A percentile compares a stretch with the other conserved stretches of the same genome.
Conservation (phyloP, 2,329 filamentous ascomycete species). For the Pseudocercospora crystallina region DNA sequence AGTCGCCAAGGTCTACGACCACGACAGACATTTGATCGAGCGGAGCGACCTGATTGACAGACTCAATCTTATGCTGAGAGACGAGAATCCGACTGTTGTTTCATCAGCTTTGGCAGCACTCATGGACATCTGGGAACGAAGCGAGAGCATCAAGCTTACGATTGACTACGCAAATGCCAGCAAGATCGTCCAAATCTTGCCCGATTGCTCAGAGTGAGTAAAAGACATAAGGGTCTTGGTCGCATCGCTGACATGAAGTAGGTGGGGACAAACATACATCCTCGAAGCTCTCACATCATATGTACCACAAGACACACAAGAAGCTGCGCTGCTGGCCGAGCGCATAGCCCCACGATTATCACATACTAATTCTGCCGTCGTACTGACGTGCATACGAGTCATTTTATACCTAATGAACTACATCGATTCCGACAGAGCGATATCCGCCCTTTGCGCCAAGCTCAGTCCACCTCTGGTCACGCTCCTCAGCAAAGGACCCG, state of each 20-base stretch:
- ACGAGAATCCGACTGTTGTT: slow-evolving; percentile 96
- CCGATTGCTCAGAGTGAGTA: slow-evolving; percentile 92
- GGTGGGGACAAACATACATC: slow-evolving; percentile 99
- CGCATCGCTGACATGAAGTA: slow-evolving; percentile 40
- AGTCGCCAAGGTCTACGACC: slow-evolving; percentile 96
- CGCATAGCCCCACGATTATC: slow-evolving; percentile 93
- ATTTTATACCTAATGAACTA: slow-evolving; percentile 99
- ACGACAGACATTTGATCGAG: slow-evolving; percentile 88
- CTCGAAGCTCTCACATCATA: slow-evolving; percentile 97
- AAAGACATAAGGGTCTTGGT: slow-evolving; percentile 4
- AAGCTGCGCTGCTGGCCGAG: slow-evolving; percentile 87
- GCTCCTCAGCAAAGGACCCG: slow-evolving; percentile 88
- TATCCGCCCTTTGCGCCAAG: slow-evolving; percentile 83
- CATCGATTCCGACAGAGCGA: slow-evolving; percentile 86
- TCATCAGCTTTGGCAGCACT: slow-evolving; percentile 86
- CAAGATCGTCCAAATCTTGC: slow-evolving; percentile 94
- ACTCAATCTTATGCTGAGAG: slow-evolving; percentile 83
- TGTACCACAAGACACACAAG: slow-evolving; percentile 84
- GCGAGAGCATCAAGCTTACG: slow-evolving; percentile 94
- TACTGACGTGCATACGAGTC: slow-evolving; percentile 92
- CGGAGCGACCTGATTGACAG: slow-evolving; percentile 86
- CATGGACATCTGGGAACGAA: slow-evolving; percentile 98
- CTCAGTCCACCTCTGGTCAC: slow-evolving; percentile 94
- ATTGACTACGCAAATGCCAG: slow-evolving; percentile 97
- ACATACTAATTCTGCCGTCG: slow-evolving; percentile 94